A percentile compares a stretch with the other conserved stretches of the same genome.
These are phyloP conservation scores for Marsdenia floribunda DNA, from an alignment of 257 asterid species.

Conservation along the genomic window DNA sequence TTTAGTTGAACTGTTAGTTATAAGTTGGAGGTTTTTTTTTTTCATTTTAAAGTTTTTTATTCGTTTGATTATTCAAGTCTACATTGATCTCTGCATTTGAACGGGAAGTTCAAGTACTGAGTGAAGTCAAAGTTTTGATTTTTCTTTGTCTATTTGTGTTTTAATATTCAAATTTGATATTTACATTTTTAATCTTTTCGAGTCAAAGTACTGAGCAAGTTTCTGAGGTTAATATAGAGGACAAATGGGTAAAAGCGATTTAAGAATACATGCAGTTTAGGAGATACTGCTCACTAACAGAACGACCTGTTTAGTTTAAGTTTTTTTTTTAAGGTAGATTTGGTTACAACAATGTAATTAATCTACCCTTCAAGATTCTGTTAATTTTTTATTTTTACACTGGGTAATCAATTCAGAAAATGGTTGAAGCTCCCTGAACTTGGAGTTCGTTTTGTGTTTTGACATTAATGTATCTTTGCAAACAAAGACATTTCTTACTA, in stretches of 20 bases:
- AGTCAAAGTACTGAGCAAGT: background rate
- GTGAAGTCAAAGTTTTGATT: background rate
- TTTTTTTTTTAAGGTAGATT: background rate
- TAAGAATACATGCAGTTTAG: background rate
- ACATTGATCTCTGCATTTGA: background rate
- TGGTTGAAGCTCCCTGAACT: background rate
- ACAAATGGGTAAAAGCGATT: background rate
- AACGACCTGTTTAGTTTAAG: background rate
- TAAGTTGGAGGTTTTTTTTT: background rate
- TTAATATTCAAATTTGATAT: background rate
- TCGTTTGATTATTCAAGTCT: background rate
- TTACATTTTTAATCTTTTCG: background rate
- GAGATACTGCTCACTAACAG: background rate
- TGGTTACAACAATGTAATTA: background rate
- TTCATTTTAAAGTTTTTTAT: background rate
- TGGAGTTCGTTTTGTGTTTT: background rate
- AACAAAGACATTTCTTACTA: background rate
- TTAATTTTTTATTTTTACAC: background rate
- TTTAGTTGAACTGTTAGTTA: background rate
- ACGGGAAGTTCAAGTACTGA: background rate
- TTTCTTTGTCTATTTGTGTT: background rate
- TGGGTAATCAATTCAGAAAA: background rate
- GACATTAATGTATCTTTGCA: background rate
- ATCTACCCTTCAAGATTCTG: background rate
- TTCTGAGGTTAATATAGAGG: background rate